Evolutionary conservation across 371 early-diverging fungal species (phyloP).

Genomic region (Rhizopus delemar): DNA sequence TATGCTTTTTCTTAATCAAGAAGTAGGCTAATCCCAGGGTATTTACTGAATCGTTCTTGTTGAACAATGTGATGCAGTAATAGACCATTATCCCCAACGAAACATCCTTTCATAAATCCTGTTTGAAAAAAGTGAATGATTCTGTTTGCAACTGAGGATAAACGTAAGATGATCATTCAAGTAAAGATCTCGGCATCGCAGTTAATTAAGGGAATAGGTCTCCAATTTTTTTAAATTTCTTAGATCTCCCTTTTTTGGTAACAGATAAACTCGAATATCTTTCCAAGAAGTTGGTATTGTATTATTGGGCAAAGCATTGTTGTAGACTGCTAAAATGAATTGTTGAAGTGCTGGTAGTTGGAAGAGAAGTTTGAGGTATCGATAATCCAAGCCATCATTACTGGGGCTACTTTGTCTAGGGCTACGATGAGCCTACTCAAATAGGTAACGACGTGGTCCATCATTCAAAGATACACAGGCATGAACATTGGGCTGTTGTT

Average conservation of each 20-base stretch:
- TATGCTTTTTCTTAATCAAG: conserved; percentile 30
- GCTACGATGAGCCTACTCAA: conserved; percentile 1
- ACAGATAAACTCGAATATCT: conserved; percentile 11
- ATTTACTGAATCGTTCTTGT: conserved; percentile 5
- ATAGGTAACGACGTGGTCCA: not conserved
- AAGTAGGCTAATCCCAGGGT: conserved; percentile 10
- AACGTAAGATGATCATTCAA: not conserved
- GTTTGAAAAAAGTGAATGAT: conserved; percentile 12
- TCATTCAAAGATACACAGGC: not conserved
- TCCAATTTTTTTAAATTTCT: conserved; percentile 23
- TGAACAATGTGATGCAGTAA: conserved; percentile 1
- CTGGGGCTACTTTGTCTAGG: not conserved
- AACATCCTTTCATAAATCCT: conserved; percentile 7
- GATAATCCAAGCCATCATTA: not conserved
- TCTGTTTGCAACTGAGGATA: not conserved
- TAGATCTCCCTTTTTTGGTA: conserved; percentile 20
- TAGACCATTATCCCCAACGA: conserved; percentile 16
- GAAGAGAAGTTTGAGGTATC: not conserved
- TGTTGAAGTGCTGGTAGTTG: not conserved
- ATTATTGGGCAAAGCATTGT: conserved; percentile 15
- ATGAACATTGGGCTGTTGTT: conserved; percentile 5
- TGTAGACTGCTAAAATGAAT: conserved; percentile 14
- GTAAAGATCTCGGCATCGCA: conserved; percentile 14
- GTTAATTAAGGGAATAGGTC: conserved; percentile 23
- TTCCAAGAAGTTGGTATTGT: conserved; percentile 2